A percentile compares a stretch with the other conserved stretches of the same genome.
These are phyloP conservation scores for Sordariomycetes sp. DNA, from an alignment of 2,329 filamentous ascomycete genomes.

Conservation along the genomic window DNA sequence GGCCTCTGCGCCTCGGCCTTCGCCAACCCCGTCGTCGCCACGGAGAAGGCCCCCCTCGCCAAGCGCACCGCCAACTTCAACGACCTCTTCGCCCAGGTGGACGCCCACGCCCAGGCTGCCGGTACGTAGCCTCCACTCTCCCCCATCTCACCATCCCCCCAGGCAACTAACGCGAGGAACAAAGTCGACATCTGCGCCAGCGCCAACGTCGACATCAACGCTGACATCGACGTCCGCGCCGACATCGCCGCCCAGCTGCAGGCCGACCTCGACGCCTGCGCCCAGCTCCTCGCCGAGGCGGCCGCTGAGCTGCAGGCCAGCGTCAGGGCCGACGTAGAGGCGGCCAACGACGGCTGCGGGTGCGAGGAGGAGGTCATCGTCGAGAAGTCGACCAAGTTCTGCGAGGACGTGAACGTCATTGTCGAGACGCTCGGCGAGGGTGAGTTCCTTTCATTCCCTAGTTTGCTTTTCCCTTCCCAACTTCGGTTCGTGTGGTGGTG, in stretches of 20 bases:
- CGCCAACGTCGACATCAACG: conserved; percentile 1
- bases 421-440: conserved; percentile 2
- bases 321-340: neutral
- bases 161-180: neutral
- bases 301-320: neutral
- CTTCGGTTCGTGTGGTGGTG: neutral
- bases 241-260: conserved; percentile 1
- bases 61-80: conserved; percentile 4
- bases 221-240: neutral
- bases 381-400: conserved; percentile 1
- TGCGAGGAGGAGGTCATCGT: neutral
- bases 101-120: conserved; percentile 2
- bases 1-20: neutral
- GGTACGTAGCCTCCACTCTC: neutral
- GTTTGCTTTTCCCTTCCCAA: neutral
- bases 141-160: neutral
- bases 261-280: conserved; percentile 2
- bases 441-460: neutral
- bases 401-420: neutral
- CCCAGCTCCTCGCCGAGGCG: conserved; percentile 2
- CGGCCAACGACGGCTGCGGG: neutral
- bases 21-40: neutral
- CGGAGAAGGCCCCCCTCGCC: neutral
- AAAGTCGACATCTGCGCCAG: conserved; percentile 1
- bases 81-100: conserved; percentile 2